phyloP scores from a whole-genome alignment of 2,329 filamentous ascomycete species.

The Talaromyces atroroseus region DNA sequence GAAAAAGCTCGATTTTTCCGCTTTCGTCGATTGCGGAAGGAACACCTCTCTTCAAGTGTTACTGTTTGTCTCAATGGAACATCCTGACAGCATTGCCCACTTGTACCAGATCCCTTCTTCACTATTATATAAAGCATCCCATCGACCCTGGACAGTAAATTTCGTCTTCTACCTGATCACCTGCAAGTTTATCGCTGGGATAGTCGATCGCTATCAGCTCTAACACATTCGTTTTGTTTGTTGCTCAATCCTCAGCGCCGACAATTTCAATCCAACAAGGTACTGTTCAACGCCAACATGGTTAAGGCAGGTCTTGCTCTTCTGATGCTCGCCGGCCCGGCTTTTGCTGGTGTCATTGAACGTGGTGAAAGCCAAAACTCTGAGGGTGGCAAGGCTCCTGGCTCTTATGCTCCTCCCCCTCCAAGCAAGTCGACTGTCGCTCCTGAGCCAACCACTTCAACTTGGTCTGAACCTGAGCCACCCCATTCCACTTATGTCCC shows the following conservation, averaged over 20 bases:
- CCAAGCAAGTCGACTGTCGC: background rate
- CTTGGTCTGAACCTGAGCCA: background rate
- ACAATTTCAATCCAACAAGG: background rate
- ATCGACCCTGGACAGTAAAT: background rate
- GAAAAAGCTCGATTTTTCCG: background rate
- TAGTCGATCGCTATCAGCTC: slow-evolving; percentile 14
- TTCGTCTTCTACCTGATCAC: background rate
- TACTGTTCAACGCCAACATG: slow-evolving; percentile 23
- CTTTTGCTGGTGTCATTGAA: slow-evolving; percentile 30
- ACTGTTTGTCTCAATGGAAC: background rate
- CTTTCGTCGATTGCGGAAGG: slow-evolving; percentile 5
- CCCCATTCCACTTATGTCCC: background rate
- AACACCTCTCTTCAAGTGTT: background rate
- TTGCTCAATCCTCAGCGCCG: slow-evolving; percentile 1
- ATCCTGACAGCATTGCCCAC: background rate
- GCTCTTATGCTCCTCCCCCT: slow-evolving; percentile 8
- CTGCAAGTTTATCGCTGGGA: slow-evolving; percentile 7
- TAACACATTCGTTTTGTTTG: slow-evolving; percentile 21
- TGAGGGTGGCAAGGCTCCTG: slow-evolving; percentile 1
- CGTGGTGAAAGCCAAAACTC: slow-evolving; percentile 12
- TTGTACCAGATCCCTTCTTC: background rate
- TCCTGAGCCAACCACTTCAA: slow-evolving; percentile 9
- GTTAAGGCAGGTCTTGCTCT: slow-evolving; percentile 30
- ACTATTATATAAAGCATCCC: slow-evolving; percentile 12
- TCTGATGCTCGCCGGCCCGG: slow-evolving; percentile 31